These are phyloP conservation scores for Sporothrix brasiliensis DNA, from an alignment of 2,329 filamentous ascomycete species.

Conservation along the genomic window DNA sequence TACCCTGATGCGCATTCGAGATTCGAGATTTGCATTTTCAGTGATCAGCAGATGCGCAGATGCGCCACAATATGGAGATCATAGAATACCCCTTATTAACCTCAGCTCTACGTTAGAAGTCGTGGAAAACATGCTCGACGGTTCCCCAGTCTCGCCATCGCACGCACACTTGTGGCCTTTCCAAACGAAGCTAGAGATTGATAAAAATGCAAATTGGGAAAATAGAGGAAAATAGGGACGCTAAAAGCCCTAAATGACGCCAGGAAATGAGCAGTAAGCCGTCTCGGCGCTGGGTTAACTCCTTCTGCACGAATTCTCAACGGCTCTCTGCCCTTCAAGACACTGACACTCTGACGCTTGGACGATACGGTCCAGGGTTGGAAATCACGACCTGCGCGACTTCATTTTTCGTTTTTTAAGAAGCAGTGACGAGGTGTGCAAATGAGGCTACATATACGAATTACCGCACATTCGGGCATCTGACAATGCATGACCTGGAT, in stretches of 20 bases:
- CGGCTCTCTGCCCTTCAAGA: conserved; percentile 14
- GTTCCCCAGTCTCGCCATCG: background rate
- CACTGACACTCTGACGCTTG: background rate
- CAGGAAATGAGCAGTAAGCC: conserved; percentile 26
- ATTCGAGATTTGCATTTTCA: background rate
- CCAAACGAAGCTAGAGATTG: conserved; percentile 2
- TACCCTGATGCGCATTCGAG: conserved; percentile 1
- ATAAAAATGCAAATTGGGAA: conserved; percentile 18
- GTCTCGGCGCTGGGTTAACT: background rate
- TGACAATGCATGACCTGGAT: conserved; percentile 10
- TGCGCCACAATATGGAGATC: conserved; percentile 26
- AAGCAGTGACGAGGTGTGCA: background rate
- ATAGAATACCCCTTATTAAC: background rate
- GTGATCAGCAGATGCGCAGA: conserved; percentile 21
- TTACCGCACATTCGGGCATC: background rate
- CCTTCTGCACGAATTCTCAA: background rate
- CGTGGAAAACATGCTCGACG: background rate
- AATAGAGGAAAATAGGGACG: background rate
- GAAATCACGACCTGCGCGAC: conserved; percentile 21
- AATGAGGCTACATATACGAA: background rate
- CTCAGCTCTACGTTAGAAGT: too few species aligned
- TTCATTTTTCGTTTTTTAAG: background rate
- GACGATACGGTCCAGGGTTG: conserved; percentile 8
- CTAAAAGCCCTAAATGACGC: conserved; percentile 24
- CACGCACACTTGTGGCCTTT: background rate